phyloP scores from a whole-genome alignment of 2,329 filamentous ascomycete genomes.

The Colletotrichum zoysiae region DNA sequence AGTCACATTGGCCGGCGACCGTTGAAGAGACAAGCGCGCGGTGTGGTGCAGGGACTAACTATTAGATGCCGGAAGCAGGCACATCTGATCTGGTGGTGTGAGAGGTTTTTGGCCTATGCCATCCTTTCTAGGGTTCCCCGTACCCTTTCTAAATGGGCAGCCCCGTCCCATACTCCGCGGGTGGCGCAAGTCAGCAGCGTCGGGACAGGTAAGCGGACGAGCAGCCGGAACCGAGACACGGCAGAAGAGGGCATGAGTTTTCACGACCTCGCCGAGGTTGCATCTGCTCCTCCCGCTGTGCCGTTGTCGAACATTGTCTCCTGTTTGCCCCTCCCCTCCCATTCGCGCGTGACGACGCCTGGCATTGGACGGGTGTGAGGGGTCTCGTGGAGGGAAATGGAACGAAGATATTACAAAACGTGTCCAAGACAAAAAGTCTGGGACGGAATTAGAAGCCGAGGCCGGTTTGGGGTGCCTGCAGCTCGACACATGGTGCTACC shows the following conservation, averaged over 20 bases:
- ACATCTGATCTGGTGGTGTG: conserved; percentile 34
- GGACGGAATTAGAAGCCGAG: conserved; percentile 7
- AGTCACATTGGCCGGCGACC: background rate
- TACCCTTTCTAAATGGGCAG: conserved; percentile 14
- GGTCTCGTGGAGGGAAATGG: background rate
- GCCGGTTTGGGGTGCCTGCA: background rate
- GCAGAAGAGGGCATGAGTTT: background rate
- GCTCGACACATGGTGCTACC: background rate
- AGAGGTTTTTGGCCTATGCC: background rate
- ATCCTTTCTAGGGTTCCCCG: conserved; percentile 12
- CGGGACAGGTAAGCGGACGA: conserved; percentile 13
- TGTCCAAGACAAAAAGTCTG: background rate
- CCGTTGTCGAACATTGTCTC: conserved; percentile 7
- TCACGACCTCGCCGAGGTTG: conserved; percentile 5
- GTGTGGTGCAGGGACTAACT: background rate
- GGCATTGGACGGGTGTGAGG: background rate
- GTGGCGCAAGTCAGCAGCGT: conserved; percentile 36
- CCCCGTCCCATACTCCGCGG: conserved; percentile 10
- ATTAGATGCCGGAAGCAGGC: conserved; percentile 25
- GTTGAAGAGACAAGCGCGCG: conserved; percentile 36
- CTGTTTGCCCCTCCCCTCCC: no score
- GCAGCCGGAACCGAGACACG: conserved; percentile 1
- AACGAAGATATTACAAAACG: background rate
- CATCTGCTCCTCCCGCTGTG: conserved; percentile 7
- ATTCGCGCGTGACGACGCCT: conserved; percentile 18